These are phyloP conservation scores for Thermochaetoides thermophila DNA, from an alignment of 495 filamentous ascomycete species.

Conservation along the genomic window DNA sequence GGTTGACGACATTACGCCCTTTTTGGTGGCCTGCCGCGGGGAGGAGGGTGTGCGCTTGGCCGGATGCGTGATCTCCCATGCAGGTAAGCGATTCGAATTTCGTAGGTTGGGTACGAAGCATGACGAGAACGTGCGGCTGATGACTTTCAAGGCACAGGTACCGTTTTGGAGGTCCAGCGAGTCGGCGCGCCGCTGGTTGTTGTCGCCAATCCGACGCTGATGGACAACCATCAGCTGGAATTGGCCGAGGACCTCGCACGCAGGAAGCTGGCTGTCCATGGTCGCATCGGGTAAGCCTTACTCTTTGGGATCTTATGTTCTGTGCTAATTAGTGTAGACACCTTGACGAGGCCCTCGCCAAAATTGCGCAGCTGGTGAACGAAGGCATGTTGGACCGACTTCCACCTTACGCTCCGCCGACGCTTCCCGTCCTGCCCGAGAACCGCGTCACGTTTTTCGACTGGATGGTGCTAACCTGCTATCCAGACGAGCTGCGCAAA, in stretches of 20 bases:
- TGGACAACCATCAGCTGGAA: constrained; percentile 87
- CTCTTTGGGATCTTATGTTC: no score
- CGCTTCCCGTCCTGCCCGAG: constrained; percentile 16
- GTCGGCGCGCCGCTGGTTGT: constrained; percentile 55
- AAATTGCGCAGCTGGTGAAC: constrained; percentile 5
- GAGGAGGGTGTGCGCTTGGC: constrained; percentile 17
- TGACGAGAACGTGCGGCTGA: no score
- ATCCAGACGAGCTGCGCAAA: constrained; percentile 15
- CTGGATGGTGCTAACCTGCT: constrained; percentile 24
- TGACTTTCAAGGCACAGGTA: constrained; percentile 83
- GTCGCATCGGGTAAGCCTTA: constrained; percentile 42
- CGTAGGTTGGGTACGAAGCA: no score
- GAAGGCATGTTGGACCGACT: constrained; percentile 17
- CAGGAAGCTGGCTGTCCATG: constrained; percentile 55
- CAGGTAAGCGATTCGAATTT: constrained; percentile 52
- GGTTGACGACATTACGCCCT: constrained; percentile 34
- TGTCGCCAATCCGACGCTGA: constrained; percentile 67
- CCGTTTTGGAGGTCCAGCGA: constrained; percentile 70
- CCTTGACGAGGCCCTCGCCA: constrained; percentile 15
- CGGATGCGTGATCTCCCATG: constrained; percentile 75
- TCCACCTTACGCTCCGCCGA: constrained; percentile 15
- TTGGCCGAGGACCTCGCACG: constrained; percentile 56
- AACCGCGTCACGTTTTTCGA: constrained; percentile 21
- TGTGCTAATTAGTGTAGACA: constrained; percentile 12
- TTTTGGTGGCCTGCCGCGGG: constrained; percentile 35